Base-by-base conservation (phyloP, 805 yeast species). In the Hanseniaspora pseudoguilliermondii region DNA sequence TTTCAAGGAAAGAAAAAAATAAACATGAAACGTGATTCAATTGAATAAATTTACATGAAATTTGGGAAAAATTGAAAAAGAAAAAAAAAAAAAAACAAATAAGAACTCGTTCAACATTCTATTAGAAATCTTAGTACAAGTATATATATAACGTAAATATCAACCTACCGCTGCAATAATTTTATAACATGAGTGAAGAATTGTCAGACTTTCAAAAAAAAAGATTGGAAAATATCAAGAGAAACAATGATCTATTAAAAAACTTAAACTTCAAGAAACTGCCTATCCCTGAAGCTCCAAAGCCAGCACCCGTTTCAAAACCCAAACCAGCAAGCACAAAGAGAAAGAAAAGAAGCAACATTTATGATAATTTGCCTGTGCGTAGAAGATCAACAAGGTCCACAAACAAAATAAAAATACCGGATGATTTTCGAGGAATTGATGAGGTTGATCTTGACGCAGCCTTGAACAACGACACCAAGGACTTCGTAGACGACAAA, bases 231-330 rank as follows among this genome's bases (percentile, higher is more conserved):
- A 88, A 87, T 65, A 93, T 91, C 58, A 86, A 81, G 60, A 75
- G 97, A 50, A 93, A 91, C 69, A 81, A 82, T 66, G 86, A 81
- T 60, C 75, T 90, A 25, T 72, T 91, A 53, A 75, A 79, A 61
- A 80, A 83, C 60, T 74, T 91, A 60, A 84, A 88, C 60, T 72
- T 91, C 20, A 82, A 80, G 51, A 69, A 79, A 13, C 67, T 84
- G 3, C 74, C 83, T 1, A 68, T 70, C 15, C 84, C 79, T 53
- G 66, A 75, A 57, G 66, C 36, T 5, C 40, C 47, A 2, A n/a
- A 23, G 10, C 29, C 50, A 18, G 16, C 32, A n/a, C 23, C 35
- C 9, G 41, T 67, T 60, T 64, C 65, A 32, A 54, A 39, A 11
- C 18, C 71, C 66, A 61, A 68, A 64, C 57, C 64, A 62, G 38